phyloP scores from a whole-genome alignment of 345 rosid genomes.

The Hibiscus tridactylites region DNA sequence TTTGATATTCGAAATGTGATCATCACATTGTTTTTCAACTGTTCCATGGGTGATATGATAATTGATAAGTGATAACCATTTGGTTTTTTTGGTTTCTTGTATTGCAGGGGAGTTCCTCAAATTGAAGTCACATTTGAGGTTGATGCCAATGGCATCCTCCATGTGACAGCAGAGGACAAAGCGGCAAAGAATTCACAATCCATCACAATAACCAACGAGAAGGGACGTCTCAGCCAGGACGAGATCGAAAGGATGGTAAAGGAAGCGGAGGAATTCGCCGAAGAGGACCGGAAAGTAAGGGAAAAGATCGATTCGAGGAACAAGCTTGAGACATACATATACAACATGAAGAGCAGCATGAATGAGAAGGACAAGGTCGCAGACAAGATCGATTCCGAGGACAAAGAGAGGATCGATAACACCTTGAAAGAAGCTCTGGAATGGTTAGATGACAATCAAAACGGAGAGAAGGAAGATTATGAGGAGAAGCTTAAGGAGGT shows the following conservation, averaged over 20 bases:
- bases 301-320: conserved; percentile 11
- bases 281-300: conserved; percentile 11
- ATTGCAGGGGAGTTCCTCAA: conserved; percentile 7
- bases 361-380: conserved; percentile 9
- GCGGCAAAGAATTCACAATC: conserved; percentile 13
- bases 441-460: conserved; percentile 12
- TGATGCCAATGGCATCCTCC: conserved; percentile 19
- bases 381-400: conserved; percentile 3
- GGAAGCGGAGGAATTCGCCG: conserved; percentile 13
- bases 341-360: conserved; percentile 13
- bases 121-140: conserved; percentile 15
- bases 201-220: conserved; percentile 15
- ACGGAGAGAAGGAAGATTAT: conserved; percentile 8
- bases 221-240: conserved; percentile 14
- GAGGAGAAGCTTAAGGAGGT: conserved; percentile 12
- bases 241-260: conserved; percentile 12
- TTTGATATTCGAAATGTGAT: not conserved
- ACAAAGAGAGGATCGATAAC: conserved; percentile 6
- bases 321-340: conserved; percentile 14
- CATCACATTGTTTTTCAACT: not conserved
- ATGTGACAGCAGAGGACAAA: conserved; percentile 17
- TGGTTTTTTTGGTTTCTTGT: not conserved
- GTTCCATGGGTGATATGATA: not conserved
- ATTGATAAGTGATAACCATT: not conserved
- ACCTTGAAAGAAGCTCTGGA: conserved; percentile 9